Base-by-base conservation (phyloP, 805 yeast genomes). In the Zygosaccharomyces pseudorouxii region DNA sequence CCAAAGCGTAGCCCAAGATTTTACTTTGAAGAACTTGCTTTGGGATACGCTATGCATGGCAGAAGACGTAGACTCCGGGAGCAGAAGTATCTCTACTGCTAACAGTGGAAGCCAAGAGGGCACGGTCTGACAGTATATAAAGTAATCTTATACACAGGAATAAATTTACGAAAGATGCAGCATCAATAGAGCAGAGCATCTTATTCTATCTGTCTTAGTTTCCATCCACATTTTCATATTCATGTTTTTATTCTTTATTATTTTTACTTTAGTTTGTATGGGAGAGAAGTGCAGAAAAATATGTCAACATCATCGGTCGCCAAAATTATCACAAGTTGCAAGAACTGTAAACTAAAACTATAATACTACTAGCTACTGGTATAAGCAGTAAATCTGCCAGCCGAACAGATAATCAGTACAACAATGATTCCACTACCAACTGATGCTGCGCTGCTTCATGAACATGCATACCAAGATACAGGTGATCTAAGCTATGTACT, bases 1-100 rank as follows among this genome's bases (percentile, higher is more conserved):
- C 64, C 80, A 80, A 4, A 75, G 76, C 8, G 84, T 80, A 6
- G 83, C 82, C 0, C 79, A 79, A 50, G 78, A 73, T n/a, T 64
- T 74, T 29, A 77, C 82, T 3, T 59, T 78, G n/a, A 72, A 73
- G 54, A 80, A 78, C 51, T 62, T 72, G 29, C 45, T 60, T n/a
- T 43, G 59, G 9, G 58, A 59, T 22, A 62, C 58, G 18, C 46
- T 64, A 5, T 50, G 59, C 9, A 40, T 23, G 18, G 25, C 43
- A 20, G 28, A 29, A 29, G 46, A 43, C 16, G 31, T 7, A 12
- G 46, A 25, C 33, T 25, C 30, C 4, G 20, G 45, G 5, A 29
- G 10, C 12, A n/a, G 2, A n/a, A 39, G 42, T 12, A 18, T 18
- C 8, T 16, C 20, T 22, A 23, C 31, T 18, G 4, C 20, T 16